A percentile compares a stretch with the other conserved stretches of the same genome.
Conservation (phyloP, 169 alveolate genomes). For the Plasmodium billcollinsi region DNA sequence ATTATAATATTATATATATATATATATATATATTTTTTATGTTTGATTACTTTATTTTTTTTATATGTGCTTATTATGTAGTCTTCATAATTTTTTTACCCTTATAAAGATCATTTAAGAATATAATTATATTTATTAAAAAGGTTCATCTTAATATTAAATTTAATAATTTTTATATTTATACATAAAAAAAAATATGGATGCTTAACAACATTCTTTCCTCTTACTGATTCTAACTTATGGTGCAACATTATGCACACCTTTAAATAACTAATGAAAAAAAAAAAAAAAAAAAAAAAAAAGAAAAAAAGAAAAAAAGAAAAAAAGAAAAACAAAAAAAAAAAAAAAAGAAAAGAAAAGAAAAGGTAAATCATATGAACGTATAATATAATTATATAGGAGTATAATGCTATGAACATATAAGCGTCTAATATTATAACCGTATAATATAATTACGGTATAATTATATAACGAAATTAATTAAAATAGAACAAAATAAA, state of each 20-base stretch:
- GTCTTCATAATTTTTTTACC: no score
- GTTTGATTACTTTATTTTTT: neutral
- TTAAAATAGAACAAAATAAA: no score
- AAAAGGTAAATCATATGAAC: neutral
- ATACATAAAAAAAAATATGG: neutral
- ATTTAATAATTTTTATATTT: no score
- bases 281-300: conserved; percentile 5
- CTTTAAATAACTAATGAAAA: neutral
- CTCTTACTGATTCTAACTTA: neutral
- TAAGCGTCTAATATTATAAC: no score
- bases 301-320: neutral
- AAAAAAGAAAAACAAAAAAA: neutral
- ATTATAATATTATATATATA: neutral
- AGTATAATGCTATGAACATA: neutral
- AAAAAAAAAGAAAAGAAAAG: neutral
- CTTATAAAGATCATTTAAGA: neutral
- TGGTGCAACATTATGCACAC: conserved; percentile 24
- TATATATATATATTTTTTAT: neutral
- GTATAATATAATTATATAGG: neutral
- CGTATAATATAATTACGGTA: no score
- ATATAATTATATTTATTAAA: neutral
- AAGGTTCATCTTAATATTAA: neutral
- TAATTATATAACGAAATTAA: no score
- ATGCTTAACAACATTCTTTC: neutral
- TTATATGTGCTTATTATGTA: neutral